These are phyloP conservation scores for Trametes punicea DNA, from an alignment of 768 basidiomycete genomes.

Conservation along the genomic window DNA sequence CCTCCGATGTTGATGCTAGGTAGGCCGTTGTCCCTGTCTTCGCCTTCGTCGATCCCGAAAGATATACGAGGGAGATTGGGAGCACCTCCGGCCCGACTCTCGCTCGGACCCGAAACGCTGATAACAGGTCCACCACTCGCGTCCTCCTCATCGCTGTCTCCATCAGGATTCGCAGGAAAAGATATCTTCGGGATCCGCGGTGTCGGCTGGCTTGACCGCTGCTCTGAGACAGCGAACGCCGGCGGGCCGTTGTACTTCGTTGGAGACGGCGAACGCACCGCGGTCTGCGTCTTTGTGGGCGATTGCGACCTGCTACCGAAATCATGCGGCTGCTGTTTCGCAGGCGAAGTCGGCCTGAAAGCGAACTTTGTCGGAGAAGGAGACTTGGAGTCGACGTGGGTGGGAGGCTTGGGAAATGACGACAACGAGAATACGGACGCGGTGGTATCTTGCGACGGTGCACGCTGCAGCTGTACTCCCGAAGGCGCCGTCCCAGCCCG, in stretches of 20 bases:
- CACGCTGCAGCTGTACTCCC: background rate
- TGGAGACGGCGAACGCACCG: constrained; percentile 3
- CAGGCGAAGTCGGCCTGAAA: constrained; percentile 5
- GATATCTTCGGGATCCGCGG: constrained; percentile 45
- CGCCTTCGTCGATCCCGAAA: constrained; percentile 25
- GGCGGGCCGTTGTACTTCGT: constrained; percentile 1
- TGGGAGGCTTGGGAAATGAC: constrained; percentile 25
- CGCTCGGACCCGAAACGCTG: constrained; percentile 11
- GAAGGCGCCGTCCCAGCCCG: constrained; percentile 1
- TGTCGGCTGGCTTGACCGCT: background rate
- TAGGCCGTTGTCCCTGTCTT: constrained; percentile 14
- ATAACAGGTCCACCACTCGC: constrained; percentile 24
- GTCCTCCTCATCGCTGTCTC: constrained; percentile 20
- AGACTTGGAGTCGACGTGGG: constrained; percentile 16
- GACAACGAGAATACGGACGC: constrained; percentile 25
- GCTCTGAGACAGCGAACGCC: background rate
- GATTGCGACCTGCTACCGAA: background rate
- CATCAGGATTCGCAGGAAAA: constrained; percentile 33
- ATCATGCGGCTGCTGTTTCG: background rate
- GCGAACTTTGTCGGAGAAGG: constrained; percentile 10
- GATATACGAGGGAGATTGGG: constrained; percentile 28
- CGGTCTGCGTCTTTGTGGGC: background rate
- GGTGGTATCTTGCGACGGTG: constrained; percentile 5
- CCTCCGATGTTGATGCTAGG: constrained; percentile 24
- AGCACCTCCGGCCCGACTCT: background rate